Conservation (phyloP, 176 grass and related monocot genomes). For the Carex cristatella region DNA sequence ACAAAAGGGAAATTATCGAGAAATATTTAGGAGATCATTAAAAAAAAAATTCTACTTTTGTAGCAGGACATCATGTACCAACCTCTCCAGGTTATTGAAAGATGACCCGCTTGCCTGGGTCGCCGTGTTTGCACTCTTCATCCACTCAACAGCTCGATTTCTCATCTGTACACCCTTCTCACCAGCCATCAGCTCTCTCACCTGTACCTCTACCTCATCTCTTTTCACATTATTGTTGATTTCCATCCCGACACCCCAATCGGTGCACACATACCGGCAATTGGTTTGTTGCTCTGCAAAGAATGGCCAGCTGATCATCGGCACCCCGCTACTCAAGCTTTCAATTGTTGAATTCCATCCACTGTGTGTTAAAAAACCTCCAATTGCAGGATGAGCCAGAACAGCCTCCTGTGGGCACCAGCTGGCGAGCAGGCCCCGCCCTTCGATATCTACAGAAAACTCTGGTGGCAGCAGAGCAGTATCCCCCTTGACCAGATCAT, state of each 20-base stretch:
- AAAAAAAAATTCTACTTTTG: no score
- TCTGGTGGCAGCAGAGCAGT: slow-evolving; percentile 36
- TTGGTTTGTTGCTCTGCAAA: slow-evolving; percentile 54
- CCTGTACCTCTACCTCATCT: slow-evolving; percentile 41
- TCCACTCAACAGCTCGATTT: slow-evolving; percentile 29
- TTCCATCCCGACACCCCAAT: slow-evolving; percentile 50
- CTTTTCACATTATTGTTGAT: slow-evolving; percentile 39
- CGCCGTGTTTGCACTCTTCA: slow-evolving; percentile 30
- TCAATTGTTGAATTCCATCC: slow-evolving; percentile 73
- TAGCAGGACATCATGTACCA: slow-evolving; percentile 12
- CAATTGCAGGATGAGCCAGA: slow-evolving; percentile 33
- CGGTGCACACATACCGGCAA: slow-evolving; percentile 40
- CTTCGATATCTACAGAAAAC: slow-evolving; percentile 24
- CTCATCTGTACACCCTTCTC: slow-evolving; percentile 43
- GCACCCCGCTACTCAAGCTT: slow-evolving; percentile 46
- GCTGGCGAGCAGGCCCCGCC: slow-evolving; percentile 30
- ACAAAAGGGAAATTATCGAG: not conserved
- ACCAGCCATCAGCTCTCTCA: slow-evolving; percentile 39
- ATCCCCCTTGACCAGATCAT: slow-evolving; percentile 51
- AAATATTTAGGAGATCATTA: not conserved
- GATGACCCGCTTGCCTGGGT: slow-evolving; percentile 27
- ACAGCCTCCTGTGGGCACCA: slow-evolving; percentile 61
- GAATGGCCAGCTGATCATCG: slow-evolving; percentile 69
- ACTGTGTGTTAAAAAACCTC: slow-evolving; percentile 65
- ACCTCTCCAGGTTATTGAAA: not conserved